phyloP scores from a whole-genome alignment of 805 yeast species.

The Ogataea haglerorum region DNA sequence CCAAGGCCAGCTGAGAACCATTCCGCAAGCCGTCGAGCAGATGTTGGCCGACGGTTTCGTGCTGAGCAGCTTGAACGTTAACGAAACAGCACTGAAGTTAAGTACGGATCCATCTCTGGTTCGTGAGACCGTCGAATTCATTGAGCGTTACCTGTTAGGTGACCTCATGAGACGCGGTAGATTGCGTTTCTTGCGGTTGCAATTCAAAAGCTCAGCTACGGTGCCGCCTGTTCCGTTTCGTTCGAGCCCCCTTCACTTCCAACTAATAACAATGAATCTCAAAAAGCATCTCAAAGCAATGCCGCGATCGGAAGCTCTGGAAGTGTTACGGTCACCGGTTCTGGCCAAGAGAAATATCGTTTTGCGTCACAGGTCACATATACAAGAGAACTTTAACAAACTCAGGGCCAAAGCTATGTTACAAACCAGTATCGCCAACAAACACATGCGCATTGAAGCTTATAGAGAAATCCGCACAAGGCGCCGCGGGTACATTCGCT shows the following conservation, averaged over 20 bases:
- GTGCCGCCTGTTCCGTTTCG: background rate
- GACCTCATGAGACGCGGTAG: slow-evolving; percentile 13
- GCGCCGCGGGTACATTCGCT: background rate
- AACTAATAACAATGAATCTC: slow-evolving; percentile 9
- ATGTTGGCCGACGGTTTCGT: slow-evolving; percentile 25
- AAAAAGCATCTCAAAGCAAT: background rate
- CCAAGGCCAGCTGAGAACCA: slow-evolving; percentile 19
- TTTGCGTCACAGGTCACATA: background rate
- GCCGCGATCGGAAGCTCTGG: background rate
- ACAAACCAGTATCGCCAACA: background rate
- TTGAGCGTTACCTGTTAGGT: slow-evolving; percentile 29
- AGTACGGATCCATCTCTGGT: slow-evolving; percentile 20
- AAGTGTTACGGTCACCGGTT: slow-evolving; percentile 1
- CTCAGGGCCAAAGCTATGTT: background rate
- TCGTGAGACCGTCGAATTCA: slow-evolving; percentile 24
- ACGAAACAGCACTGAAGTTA: slow-evolving; percentile 27
- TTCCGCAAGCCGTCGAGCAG: slow-evolving; percentile 17
- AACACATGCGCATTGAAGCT: background rate
- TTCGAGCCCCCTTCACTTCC: slow-evolving; percentile 9
- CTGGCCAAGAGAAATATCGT: background rate
- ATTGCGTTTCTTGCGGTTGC: slow-evolving; percentile 2
- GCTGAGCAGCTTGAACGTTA: slow-evolving; percentile 26
- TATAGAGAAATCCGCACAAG: background rate
- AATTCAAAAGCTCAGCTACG: slow-evolving; percentile 6
- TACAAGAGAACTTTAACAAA: background rate